These are phyloP conservation scores for Apiotrichum montevideense DNA, from an alignment of 1,284 basidiomycete genomes.

Conservation along the genomic window DNA sequence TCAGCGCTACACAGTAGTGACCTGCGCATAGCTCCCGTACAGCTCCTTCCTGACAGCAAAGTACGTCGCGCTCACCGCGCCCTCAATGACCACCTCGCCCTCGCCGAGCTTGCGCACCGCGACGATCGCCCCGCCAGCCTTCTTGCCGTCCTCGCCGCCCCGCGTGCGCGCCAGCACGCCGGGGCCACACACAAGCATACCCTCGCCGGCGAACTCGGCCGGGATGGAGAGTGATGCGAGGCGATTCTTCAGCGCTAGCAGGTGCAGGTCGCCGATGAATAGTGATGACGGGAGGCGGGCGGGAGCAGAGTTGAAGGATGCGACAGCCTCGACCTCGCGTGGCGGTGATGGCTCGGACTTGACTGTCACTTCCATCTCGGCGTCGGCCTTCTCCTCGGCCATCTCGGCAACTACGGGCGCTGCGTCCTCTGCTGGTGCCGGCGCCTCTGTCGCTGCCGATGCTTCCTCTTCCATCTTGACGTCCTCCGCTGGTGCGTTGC, in stretches of 20 bases:
- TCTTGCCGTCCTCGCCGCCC: constrained; percentile 54
- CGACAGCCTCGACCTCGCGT: constrained; percentile 8
- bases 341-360: not conserved
- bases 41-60: constrained; percentile 79
- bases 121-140: constrained; percentile 60
- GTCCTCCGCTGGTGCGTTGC: not conserved
- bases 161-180: constrained; percentile 48
- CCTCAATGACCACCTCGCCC: constrained; percentile 80
- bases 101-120: constrained; percentile 78
- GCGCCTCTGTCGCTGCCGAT: not conserved
- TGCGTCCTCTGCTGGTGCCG: not conserved
- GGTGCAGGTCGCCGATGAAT: constrained; percentile 91
- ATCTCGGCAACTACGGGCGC: not conserved
- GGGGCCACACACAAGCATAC: constrained; percentile 81
- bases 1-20: constrained; percentile 49
- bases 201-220: constrained; percentile 88
- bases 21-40: constrained; percentile 78
- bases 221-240: constrained; percentile 68
- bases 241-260: constrained; percentile 74
- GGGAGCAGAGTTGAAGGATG: constrained; percentile 55
- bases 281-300: constrained; percentile 73
- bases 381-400: not conserved
- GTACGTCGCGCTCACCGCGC: constrained; percentile 79
- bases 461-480: not conserved
- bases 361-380: constrained; percentile 3